phyloP scores from a whole-genome alignment of 1,284 basidiomycete genomes.

The Leccinum huronense region DNA sequence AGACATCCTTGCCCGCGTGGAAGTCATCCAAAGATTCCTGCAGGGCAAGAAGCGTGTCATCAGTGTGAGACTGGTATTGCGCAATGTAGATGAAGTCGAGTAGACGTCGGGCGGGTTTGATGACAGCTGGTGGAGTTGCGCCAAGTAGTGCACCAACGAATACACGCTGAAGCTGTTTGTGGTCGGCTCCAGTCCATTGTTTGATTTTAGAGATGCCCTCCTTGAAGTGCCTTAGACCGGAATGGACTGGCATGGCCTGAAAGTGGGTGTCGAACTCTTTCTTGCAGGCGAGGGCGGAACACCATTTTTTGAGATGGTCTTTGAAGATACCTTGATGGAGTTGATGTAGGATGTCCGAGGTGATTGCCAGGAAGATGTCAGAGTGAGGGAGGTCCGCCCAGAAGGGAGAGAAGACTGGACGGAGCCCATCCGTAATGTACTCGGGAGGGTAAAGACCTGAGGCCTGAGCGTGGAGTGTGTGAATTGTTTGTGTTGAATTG shows the following conservation, averaged over 20 bases:
- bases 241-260: not conserved
- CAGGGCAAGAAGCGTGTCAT: not conserved
- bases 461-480: not conserved
- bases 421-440: slow-evolving; percentile 1
- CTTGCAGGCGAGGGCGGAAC: not conserved
- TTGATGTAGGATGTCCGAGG: not conserved
- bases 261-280: not conserved
- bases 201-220: not conserved
- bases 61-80: not conserved
- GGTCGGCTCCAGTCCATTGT: not conserved
- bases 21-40: not conserved
- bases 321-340: not conserved
- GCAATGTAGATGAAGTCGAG: not conserved
- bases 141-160: not conserved
- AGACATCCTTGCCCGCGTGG: not conserved
- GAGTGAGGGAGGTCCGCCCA: not conserved
- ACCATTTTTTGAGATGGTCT: not conserved
- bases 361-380: not conserved
- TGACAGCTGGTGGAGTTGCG: not conserved
- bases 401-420: slow-evolving; percentile 1
- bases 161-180: not conserved
- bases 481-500: not conserved
- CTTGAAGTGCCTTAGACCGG: not conserved
- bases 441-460: not conserved
- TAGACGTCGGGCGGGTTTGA: not conserved